Conservation (phyloP, 371 early-diverging fungal species). For the Zychaea mexicana region DNA sequence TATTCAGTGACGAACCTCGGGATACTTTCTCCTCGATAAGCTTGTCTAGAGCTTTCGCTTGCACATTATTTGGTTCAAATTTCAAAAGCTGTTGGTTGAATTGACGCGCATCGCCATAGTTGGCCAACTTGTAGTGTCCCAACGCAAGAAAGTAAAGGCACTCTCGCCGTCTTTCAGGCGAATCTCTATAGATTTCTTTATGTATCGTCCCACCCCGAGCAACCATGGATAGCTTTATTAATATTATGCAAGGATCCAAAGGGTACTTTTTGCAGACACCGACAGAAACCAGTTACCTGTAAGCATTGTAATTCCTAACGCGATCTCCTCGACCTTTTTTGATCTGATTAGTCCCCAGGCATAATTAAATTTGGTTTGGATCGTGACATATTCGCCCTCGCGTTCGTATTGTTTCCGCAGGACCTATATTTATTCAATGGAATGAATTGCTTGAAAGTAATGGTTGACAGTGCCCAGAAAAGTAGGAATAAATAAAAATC, state of each 20-base stretch:
- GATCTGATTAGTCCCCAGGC: conserved; percentile 92
- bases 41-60: conserved; percentile 72
- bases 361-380: conserved; percentile 95
- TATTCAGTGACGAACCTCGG: conserved; percentile 55
- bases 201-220: no score
- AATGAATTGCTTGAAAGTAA: not conserved
- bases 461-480: not conserved
- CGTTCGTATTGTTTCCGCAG: conserved; percentile 73
- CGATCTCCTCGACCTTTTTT: conserved; percentile 62
- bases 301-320: conserved; percentile 77
- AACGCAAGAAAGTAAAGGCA: conserved; percentile 93
- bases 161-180: conserved; percentile 87
- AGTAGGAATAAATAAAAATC: no score
- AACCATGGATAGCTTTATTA: not conserved
- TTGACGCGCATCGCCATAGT: conserved; percentile 79
- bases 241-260: not conserved
- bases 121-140: conserved; percentile 88
- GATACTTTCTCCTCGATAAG: conserved; percentile 87
- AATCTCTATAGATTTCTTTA: conserved; percentile 83
- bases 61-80: conserved; percentile 84
- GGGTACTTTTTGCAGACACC: no score
- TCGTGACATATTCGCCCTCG: conserved; percentile 66
- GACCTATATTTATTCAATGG: conserved; percentile 42
- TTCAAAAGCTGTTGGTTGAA: conserved; percentile 80
- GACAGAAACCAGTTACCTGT: conserved; percentile 53